A percentile compares a stretch with the other conserved stretches of the same genome.
These are phyloP conservation scores for Alnus glutinosa DNA, from an alignment of 306 rosid species.

Conservation along the genomic window DNA sequence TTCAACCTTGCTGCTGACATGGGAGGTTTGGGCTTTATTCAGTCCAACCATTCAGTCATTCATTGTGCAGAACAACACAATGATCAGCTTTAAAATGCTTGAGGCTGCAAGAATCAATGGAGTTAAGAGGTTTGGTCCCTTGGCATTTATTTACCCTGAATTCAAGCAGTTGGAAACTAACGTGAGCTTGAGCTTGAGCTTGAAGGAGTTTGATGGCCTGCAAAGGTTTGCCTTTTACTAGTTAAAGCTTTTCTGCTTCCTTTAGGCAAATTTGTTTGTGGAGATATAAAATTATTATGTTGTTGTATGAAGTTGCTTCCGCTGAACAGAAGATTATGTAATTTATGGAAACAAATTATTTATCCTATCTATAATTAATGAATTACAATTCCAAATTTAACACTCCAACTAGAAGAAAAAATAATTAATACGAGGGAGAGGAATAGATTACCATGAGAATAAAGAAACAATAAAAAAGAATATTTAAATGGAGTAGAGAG, in stretches of 20 bases:
- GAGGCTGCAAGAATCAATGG: slow-evolving; percentile 58
- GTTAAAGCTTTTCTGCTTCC: neutral
- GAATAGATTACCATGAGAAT: too few species aligned
- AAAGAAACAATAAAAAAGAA: too few species aligned
- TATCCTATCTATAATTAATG: too few species aligned
- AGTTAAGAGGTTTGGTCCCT: slow-evolving; percentile 46
- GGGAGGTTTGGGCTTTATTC: slow-evolving; percentile 69
- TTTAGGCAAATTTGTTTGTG: too few species aligned
- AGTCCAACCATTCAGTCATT: slow-evolving; percentile 59
- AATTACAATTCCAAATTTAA: too few species aligned
- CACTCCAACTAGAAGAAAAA: too few species aligned
- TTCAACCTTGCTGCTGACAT: slow-evolving; percentile 65
- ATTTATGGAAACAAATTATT: too few species aligned
- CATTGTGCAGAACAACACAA: slow-evolving; percentile 52
- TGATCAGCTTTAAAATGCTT: slow-evolving; percentile 64
- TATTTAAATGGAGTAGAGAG: too few species aligned
- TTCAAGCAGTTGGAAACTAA: slow-evolving; percentile 59
- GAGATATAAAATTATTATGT: too few species aligned
- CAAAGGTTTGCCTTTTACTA: slow-evolving; percentile 36
- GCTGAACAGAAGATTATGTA: too few species aligned
- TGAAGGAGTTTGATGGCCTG: slow-evolving; percentile 67
- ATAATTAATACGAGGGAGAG: too few species aligned
- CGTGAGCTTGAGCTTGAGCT: slow-evolving; percentile 33
- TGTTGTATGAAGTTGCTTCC: too few species aligned
- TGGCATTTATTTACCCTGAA: slow-evolving; percentile 57